Conservation (phyloP, 768 basidiomycete genomes). For the Pilatotrama ljubarskyi region DNA sequence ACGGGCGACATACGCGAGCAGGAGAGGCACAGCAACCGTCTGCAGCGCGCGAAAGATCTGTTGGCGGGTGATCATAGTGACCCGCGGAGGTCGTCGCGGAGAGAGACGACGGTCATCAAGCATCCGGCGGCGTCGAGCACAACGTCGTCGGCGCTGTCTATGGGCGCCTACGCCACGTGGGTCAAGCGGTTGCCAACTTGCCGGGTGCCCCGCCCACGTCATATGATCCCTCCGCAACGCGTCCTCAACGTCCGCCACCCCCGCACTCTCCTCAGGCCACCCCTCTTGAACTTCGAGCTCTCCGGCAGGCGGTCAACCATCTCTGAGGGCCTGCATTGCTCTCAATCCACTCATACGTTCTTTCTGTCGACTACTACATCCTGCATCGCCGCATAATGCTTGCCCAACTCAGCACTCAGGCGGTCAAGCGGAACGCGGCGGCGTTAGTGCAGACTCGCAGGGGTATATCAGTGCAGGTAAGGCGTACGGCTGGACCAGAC, state of each 20-base stretch:
- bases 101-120: not conserved
- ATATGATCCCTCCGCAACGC: conserved; percentile 15
- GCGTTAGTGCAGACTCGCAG: conserved; percentile 20
- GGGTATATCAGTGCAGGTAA: conserved; percentile 36
- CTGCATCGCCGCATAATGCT: conserved; percentile 22
- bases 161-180: conserved; percentile 10
- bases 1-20: conserved; percentile 11
- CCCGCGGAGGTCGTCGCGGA: conserved; percentile 1
- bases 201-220: conserved; percentile 20
- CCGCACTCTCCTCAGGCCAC: not conserved
- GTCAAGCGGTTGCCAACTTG: conserved; percentile 8
- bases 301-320: not conserved
- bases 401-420: conserved; percentile 21
- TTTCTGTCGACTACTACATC: conserved; percentile 6
- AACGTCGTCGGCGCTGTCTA: not conserved
- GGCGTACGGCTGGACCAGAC: conserved; percentile 21
- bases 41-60: conserved; percentile 12
- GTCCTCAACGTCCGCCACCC: conserved; percentile 1
- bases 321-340: not conserved
- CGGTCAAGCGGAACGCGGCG: conserved; percentile 20
- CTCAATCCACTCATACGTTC: not conserved
- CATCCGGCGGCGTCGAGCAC: not conserved
- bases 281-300: not conserved
- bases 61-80: conserved; percentile 14
- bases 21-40: conserved; percentile 22